Evolutionary conservation across 192 early-diverging fungal species (phyloP), one percentile per base, ranked within the genome.

Genomic region (Coemansia sp.): DNA sequence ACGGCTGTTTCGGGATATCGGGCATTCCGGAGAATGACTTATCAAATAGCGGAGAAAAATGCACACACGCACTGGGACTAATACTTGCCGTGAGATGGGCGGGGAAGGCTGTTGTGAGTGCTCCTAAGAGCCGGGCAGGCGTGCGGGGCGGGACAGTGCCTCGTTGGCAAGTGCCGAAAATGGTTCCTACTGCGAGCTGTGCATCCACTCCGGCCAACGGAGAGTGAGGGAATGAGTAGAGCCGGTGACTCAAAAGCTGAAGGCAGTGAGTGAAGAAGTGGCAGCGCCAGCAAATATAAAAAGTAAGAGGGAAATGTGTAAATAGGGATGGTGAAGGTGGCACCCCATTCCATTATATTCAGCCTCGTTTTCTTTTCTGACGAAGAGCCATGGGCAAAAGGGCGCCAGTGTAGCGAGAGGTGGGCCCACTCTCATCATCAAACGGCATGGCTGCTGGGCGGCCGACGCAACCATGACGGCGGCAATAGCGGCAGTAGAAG

Each of bases 1-100:
- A 50, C 46, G 46, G 46, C 24, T 50, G 46, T 50, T 50, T 50
- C 46, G 46, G 46, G 46, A 32, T 50, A 50, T 29, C 15, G 24
- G 46, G 21, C 12, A 50, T 50, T 22, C 24, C 19, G 46, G 26
- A 48, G 44, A 27, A 22, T 27, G 24, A 50, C 46, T 14, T 27
- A 15, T 50, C 29, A 22, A 26, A 0, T n/a, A n/a, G 38, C 12
- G 14, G n/a, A 40, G 38, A 50, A 22, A 15, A 12, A 50, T 27
- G 14, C 14, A 50, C 24, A 15, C 26, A 22, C 27, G 7, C 21
- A 29, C 46, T 6, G 12, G 24, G 46, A 22, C 15, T 27, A 50
- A 50, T 50, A 50, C 15, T 29, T 50, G 46, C 46, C 46, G 46
- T 50, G 46, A 50, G 46, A 50, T 22, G 29, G 12, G 46, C 24